These are phyloP conservation scores for Cenchrus purpureus DNA, from an alignment of 176 grass and related monocot species.

Conservation along the genomic window DNA sequence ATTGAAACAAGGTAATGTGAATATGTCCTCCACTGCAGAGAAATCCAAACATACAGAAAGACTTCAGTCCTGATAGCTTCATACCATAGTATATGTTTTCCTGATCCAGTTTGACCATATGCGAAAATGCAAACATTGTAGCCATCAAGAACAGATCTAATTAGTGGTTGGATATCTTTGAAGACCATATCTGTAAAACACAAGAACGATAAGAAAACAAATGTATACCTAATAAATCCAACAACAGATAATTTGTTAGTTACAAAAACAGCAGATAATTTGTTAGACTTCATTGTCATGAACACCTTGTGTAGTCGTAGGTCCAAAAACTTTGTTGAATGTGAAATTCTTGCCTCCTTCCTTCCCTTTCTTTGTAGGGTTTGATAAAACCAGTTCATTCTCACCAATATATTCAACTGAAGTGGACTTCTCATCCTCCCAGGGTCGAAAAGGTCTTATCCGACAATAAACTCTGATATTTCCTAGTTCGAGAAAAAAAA, in stretches of 20 bases:
- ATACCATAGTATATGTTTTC: slow-evolving; percentile 97
- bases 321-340: slow-evolving; percentile 93
- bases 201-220: slow-evolving; percentile 36
- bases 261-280: slow-evolving; percentile 8
- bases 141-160: slow-evolving; percentile 92
- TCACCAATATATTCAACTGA: slow-evolving; percentile 64
- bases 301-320: slow-evolving; percentile 77
- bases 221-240: neutral
- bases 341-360: slow-evolving; percentile 77
- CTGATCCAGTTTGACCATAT: slow-evolving; percentile 98
- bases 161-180: slow-evolving; percentile 78
- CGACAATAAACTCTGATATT: slow-evolving; percentile 96
- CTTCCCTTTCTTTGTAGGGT: slow-evolving; percentile 78
- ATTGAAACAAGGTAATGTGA: slow-evolving; percentile 38
- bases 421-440: slow-evolving; percentile 58
- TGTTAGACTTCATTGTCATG: slow-evolving; percentile 3
- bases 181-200: slow-evolving; percentile 77
- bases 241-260: slow-evolving; percentile 26
- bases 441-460: slow-evolving; percentile 81
- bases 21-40: neutral
- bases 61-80: slow-evolving; percentile 28
- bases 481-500: slow-evolving; percentile 37
- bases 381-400: slow-evolving; percentile 76
- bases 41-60: slow-evolving; percentile 23
- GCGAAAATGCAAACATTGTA: slow-evolving; percentile 98